Base-by-base conservation (phyloP, 1,284 basidiomycete genomes). In the Chondrostereum purpureum region DNA sequence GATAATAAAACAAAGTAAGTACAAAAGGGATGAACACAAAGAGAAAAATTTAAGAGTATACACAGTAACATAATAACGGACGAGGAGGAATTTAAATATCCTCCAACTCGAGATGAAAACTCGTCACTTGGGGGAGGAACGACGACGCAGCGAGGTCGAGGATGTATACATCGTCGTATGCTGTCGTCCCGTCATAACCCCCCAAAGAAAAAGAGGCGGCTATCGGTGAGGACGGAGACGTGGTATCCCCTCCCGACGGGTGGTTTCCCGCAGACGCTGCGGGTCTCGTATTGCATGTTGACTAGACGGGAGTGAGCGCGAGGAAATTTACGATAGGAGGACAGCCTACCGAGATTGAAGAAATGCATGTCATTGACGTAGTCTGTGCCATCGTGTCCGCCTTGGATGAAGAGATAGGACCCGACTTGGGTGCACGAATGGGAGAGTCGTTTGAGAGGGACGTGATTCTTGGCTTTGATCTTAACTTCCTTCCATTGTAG, bases 401-500 rank as follows among this genome's bases (percentile, higher is more conserved):
- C 93, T 47, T 86, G 75, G 46, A 95, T 77, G 65, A 93, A 93
- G 0, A 96, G 77, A 57, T 92, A 94, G 1, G 89, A 92, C n/a
- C 93, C 93, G 13, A 96, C 88, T 59, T 90, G 90, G 0, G 91
- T 92, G 3, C 91, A 77, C 3, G 86, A 88, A 57, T 96, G 92
- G 20, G 90, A 88, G 24, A 95, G 71, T 8, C 92, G 79, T 48
- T 83, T 79, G 58, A 88, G 77, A 18, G 69, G 62, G 35, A 72
- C 61, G 10, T 70, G 67, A 13, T 39, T 39, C 12, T 14, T 21
- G 12, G 73, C 73, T 36, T 69, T 65, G 27, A 73, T 64, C 51
- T 77, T 72, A 17, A 89, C 69, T 38, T 76, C 68, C 16, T 72
- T 83, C 91, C 91, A 93, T 2, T 70, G 58, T 36, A 82, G 66